Conservation (phyloP, 139 green algal species). For the Nannochloris sp. region DNA sequence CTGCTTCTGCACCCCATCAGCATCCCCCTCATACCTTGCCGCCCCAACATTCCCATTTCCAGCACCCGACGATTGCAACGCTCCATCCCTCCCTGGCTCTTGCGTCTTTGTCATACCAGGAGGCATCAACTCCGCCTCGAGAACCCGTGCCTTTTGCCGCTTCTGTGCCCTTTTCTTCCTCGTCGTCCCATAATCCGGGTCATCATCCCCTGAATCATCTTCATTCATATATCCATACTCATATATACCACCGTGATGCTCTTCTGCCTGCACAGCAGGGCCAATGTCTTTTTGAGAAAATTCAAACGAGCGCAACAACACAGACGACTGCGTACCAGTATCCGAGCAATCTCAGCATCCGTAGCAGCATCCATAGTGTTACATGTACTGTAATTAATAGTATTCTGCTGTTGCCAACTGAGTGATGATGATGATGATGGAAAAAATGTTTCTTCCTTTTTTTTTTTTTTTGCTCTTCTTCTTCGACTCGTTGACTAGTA, state of each 20-base stretch:
- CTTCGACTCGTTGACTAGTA: too few species aligned
- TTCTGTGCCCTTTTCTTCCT: constrained; percentile 5
- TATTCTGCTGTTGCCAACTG: background rate
- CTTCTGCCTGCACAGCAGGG: background rate
- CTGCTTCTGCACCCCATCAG: background rate
- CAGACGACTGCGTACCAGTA: constrained; percentile 12
- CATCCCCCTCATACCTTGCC: background rate
- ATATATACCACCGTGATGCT: constrained; percentile 1
- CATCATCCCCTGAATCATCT: constrained; percentile 6
- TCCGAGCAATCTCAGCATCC: constrained; percentile 13
- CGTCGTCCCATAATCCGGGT: constrained; percentile 22
- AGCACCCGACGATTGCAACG: background rate
- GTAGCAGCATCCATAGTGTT: background rate
- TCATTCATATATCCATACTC: constrained; percentile 6
- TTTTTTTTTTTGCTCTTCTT: too few species aligned
- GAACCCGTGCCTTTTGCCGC: background rate
- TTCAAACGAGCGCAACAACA: background rate
- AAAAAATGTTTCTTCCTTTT: too few species aligned
- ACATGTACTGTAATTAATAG: background rate
- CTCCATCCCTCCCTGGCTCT: too few species aligned
- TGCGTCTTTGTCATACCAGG: too few species aligned
- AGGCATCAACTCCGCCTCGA: background rate
- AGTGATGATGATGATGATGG: too few species aligned
- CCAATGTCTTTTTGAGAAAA: background rate
- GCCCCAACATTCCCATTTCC: too few species aligned